Evolutionary conservation across 2,329 filamentous ascomycete species (phyloP).

Genomic region (Rhynchosporium secalis): DNA sequence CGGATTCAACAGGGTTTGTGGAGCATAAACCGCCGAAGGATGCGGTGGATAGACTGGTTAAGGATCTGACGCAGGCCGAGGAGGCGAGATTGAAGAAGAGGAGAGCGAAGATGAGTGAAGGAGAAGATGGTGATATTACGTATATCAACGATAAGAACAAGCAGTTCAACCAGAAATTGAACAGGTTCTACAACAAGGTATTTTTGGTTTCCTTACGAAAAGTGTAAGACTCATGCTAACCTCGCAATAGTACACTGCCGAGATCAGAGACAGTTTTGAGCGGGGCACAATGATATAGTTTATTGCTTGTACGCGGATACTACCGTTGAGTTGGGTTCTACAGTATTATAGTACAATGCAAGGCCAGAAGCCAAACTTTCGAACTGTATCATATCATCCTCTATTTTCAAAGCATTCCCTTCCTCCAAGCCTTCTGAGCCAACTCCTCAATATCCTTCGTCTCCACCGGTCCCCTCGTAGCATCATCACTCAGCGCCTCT

Average conservation of each 20-base stretch:
- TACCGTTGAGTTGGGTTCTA: conserved; percentile 21
- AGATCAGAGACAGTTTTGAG: conserved; percentile 97
- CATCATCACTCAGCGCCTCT: conserved; percentile 76
- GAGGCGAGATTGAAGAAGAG: conserved; percentile 84
- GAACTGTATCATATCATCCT: conserved; percentile 13
- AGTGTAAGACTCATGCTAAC: conserved; percentile 30
- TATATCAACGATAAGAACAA: conserved; percentile 99
- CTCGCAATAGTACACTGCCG: conserved; percentile 71
- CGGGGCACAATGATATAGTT: conserved; percentile 86
- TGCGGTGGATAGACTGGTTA: conserved; percentile 83
- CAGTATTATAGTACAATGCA: conserved; percentile 29
- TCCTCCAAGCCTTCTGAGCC: conserved; percentile 82
- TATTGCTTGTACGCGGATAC: conserved; percentile 13
- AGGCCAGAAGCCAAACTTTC: conserved; percentile 24
- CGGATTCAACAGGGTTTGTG: conserved; percentile 76
- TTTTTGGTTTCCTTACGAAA: conserved; percentile 25
- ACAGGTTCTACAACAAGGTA: conserved; percentile 92
- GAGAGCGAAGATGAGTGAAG: conserved; percentile 72
- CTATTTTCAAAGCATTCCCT: conserved; percentile 71
- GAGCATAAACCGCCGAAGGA: conserved; percentile 86
- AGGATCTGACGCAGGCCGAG: conserved; percentile 84
- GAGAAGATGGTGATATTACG: conserved; percentile 88
- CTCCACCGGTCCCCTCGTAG: conserved; percentile 73
- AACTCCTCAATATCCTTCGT: conserved; percentile 77
- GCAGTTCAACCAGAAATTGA: conserved; percentile 97